These are phyloP conservation scores for Exophiala calicioides DNA, from an alignment of 2,329 filamentous ascomycete species.

Conservation along the genomic window DNA sequence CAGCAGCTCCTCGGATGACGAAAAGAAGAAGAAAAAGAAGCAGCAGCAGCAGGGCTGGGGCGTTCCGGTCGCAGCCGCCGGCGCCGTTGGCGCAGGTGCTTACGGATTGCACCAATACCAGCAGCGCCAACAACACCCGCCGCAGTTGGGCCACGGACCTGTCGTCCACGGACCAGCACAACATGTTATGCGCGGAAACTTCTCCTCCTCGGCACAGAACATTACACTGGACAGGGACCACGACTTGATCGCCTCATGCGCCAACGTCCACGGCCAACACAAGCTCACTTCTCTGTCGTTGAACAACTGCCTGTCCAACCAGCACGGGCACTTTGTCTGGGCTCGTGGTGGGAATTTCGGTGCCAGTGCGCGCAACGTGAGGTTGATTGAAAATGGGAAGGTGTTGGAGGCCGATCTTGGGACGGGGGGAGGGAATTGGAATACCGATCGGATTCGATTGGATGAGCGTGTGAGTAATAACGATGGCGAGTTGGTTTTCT, in stretches of 20 bases:
- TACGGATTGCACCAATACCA: conserved; percentile 17
- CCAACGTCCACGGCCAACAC: conserved; percentile 35
- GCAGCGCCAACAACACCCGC: conserved; percentile 13
- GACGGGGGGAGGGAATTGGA: conserved; percentile 27
- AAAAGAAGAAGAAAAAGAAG: conserved; percentile 28
- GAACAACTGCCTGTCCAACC: conserved; percentile 42
- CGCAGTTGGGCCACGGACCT: no score
- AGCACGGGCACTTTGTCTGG: conserved; percentile 41
- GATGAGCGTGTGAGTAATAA: conserved; percentile 44
- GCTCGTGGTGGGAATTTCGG: conserved; percentile 41
- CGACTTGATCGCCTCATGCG: conserved; percentile 41
- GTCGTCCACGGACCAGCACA: not conserved
- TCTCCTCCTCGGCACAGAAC: conserved; percentile 36
- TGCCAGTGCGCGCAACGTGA: conserved; percentile 34
- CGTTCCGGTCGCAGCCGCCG: conserved; percentile 15
- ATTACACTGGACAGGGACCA: conserved; percentile 39
- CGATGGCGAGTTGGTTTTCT: conserved; percentile 37
- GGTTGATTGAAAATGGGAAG: conserved; percentile 23
- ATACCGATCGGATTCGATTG: conserved; percentile 35
- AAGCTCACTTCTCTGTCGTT: conserved; percentile 38
- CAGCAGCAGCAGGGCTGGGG: conserved; percentile 10
- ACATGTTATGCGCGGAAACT: conserved; percentile 39
- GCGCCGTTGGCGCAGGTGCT: conserved; percentile 9
- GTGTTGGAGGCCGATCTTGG: conserved; percentile 30
- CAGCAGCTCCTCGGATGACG: conserved; percentile 26